These are phyloP conservation scores for Naganishia liquefaciens DNA, from an alignment of 1,284 basidiomycete species.

Conservation along the genomic window DNA sequence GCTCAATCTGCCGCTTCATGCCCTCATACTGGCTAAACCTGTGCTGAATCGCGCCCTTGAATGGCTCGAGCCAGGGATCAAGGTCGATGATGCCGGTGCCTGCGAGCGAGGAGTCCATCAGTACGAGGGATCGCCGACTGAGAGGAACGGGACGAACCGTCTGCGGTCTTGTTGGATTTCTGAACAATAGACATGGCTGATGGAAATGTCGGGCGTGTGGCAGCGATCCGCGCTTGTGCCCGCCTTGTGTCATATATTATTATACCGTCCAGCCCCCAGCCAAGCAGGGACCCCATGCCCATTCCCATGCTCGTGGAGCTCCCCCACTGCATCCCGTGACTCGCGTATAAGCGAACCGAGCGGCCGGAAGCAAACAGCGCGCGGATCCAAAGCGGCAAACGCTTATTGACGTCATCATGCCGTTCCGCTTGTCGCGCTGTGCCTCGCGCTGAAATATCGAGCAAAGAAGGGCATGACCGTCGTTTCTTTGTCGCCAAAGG, in stretches of 20 bases:
- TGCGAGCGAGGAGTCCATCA: too few relatives aligned
- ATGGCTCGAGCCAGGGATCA: slow-evolving; percentile 65
- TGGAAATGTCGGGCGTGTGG: too few relatives aligned
- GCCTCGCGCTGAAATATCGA: too few relatives aligned
- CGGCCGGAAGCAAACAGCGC: neutral
- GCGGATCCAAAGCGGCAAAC: slow-evolving; percentile 2
- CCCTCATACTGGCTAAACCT: slow-evolving; percentile 71
- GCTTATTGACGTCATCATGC: too few relatives aligned
- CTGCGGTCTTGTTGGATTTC: neutral
- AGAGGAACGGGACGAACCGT: neutral
- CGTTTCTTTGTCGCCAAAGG: too few relatives aligned
- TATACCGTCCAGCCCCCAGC: neutral
- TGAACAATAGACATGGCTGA: neutral
- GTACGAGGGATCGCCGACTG: neutral
- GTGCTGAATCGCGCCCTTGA: slow-evolving; percentile 68
- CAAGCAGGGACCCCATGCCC: too few relatives aligned
- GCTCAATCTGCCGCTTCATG: slow-evolving; percentile 72
- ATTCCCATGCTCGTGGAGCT: too few relatives aligned
- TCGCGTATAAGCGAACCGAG: neutral
- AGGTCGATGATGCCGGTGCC: slow-evolving; percentile 48
- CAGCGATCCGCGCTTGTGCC: too few relatives aligned
- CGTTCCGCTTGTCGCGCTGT: too few relatives aligned
- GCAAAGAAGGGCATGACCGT: too few relatives aligned
- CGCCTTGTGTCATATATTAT: too few relatives aligned
- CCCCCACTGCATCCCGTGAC: neutral